phyloP scores from a whole-genome alignment of 2,329 filamentous ascomycete species.

The Ophiocordyceps polyrhachis-furcata region DNA sequence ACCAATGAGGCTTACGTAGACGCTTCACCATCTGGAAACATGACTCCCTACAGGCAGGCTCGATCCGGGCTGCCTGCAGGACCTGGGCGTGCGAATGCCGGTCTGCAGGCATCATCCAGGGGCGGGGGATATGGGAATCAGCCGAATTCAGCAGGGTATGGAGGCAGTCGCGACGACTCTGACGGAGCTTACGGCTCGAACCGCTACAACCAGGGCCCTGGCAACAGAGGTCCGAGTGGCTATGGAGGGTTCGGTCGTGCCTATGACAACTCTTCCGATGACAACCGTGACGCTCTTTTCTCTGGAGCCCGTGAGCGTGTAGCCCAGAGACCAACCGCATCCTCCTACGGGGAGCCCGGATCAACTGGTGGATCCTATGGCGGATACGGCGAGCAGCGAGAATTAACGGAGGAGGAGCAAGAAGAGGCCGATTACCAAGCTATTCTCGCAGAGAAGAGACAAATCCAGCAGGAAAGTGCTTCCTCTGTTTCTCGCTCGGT shows the following conservation, averaged over 20 bases:
- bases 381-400: constrained; percentile 48
- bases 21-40: constrained; percentile 23
- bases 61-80: constrained; percentile 15
- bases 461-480: constrained; percentile 61
- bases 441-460: constrained; percentile 31
- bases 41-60: constrained; percentile 27
- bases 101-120: neutral
- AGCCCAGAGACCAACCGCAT: constrained; percentile 17
- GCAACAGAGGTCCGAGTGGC: constrained; percentile 31
- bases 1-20: constrained; percentile 34
- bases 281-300: constrained; percentile 46
- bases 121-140: constrained; percentile 5
- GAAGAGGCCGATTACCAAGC: constrained; percentile 54
- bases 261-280: constrained; percentile 25
- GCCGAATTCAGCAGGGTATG: constrained; percentile 26
- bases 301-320: constrained; percentile 31
- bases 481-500: constrained; percentile 20
- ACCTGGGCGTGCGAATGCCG: constrained; percentile 10
- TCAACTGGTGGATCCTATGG: constrained; percentile 18
- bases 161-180: constrained; percentile 32
- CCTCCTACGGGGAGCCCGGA: constrained; percentile 9
- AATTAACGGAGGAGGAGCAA: constrained; percentile 66
- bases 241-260: constrained; percentile 40
- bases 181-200: constrained; percentile 32
- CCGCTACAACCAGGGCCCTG: constrained; percentile 22